These are phyloP conservation scores for Raffaelea arxii DNA, from an alignment of 2,329 filamentous ascomycete species.

Conservation along the genomic window DNA sequence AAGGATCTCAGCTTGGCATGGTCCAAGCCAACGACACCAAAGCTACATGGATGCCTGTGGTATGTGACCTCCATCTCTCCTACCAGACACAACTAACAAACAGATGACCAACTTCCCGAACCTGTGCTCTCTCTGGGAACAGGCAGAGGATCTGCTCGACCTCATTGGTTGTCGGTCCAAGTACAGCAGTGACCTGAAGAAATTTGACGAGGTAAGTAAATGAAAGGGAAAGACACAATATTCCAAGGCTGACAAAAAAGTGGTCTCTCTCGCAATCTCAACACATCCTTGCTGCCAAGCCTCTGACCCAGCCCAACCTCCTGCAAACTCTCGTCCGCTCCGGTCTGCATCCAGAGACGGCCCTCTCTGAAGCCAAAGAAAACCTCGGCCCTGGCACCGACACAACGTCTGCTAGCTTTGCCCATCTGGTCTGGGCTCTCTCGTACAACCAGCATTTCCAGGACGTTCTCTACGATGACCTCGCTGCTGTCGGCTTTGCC, in stretches of 20 bases:
- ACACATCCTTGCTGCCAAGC: neutral
- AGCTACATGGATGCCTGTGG: slow-evolving; percentile 8
- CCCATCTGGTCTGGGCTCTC: slow-evolving; percentile 8
- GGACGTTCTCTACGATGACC: slow-evolving; percentile 4
- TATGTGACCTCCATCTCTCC: neutral
- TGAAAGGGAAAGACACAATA: no score
- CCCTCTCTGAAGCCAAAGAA: slow-evolving; percentile 8
- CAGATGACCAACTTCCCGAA: slow-evolving; percentile 3
- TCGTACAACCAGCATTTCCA: slow-evolving; percentile 5
- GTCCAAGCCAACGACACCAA: slow-evolving; percentile 7
- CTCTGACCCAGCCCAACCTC: neutral
- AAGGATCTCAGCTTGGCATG: slow-evolving; percentile 3
- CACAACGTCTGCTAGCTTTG: slow-evolving; percentile 7
- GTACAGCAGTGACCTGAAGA: neutral
- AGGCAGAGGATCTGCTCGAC: neutral
- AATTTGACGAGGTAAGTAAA: neutral
- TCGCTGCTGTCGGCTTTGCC: slow-evolving; percentile 3
- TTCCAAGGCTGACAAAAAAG: neutral
- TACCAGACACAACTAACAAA: neutral
- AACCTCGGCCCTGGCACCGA: slow-evolving; percentile 11
- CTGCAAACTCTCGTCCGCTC: slow-evolving; percentile 2
- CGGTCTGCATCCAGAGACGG: slow-evolving; percentile 3
- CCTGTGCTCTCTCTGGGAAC: neutral
- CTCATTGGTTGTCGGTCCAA: neutral
- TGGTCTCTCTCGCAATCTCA: neutral